Base-by-base conservation (phyloP, 345 rosid genomes). In the Euphorbia tirucalli region DNA sequence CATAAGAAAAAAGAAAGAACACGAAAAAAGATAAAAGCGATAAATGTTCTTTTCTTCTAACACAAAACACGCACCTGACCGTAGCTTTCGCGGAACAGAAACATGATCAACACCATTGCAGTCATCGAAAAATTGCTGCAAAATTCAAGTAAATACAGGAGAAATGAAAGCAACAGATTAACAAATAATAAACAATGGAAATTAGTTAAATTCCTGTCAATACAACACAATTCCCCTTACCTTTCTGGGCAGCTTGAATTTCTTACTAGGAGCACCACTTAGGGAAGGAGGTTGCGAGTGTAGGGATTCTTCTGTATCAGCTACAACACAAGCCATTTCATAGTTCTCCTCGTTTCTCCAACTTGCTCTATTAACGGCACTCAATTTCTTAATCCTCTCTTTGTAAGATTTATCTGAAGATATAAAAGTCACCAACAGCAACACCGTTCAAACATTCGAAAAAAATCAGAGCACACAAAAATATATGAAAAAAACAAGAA, bases 71-170 rank as follows among this genome's bases (percentile, higher is more conserved):
- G 73, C 79, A 93, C 98, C 97, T 84, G 98, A 91, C 65, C 98
- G 98, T 76, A 91, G 88, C 90, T 88, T 93, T 73, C 98, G 84
- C 25, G 98, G 98, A 73, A 93, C 87, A 72, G 93, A 81, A 79
- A 96, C 86, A 80, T 87, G 93, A 81, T 76, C 85, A 70, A 86
- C 92, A 65, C 85, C 88, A 70, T 81, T 82, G 75, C 69, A 77
- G 74, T 81, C 89, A 70, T 85, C 78, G 65, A 80, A 75, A 71
- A 75, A 71, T 92, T 88, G 78, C 73, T 57, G 56, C 14, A 39
- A 25, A 48, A 64, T 30, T 62, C 22, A 58, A 52, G 25, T 46
- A 69, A 64, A 48, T 43, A 32, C 25, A 66, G 32, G 19, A 61
- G 43, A 11, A 28, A 35, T 55, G 50, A 61, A 8, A 0, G 3